Percentiles rank a stretch among this genome's conserved stretches.
These are phyloP conservation scores for Zasmidium angulare DNA, from an alignment of 2,329 filamentous ascomycete species.

Conservation along the genomic window DNA sequence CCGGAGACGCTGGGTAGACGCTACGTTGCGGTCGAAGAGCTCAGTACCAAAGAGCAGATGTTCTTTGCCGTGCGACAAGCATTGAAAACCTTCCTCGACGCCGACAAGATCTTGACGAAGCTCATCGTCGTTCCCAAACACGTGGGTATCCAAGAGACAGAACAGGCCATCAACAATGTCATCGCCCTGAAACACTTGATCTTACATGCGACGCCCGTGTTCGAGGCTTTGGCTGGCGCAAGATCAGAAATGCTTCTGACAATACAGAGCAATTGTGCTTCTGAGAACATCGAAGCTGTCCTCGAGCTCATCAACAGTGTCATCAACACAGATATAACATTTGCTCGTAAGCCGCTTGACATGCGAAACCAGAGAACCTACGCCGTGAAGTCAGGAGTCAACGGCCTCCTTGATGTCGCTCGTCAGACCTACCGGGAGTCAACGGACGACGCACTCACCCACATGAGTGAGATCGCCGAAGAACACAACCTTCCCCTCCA, in stretches of 20 bases:
- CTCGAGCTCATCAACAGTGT: constrained; percentile 64
- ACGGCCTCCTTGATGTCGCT: constrained; percentile 83
- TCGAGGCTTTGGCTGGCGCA: constrained; percentile 65
- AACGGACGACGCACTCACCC: constrained; percentile 71
- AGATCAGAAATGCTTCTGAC: constrained; percentile 64
- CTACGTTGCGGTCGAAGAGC: constrained; percentile 80
- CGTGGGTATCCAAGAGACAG: constrained; percentile 65
- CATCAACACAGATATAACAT: constrained; percentile 79
- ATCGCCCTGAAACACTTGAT: constrained; percentile 85
- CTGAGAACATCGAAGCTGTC: constrained; percentile 61
- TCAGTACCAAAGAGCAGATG: constrained; percentile 79
- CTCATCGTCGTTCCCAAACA: constrained; percentile 74
- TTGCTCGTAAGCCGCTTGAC: constrained; percentile 76
- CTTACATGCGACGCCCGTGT: constrained; percentile 64
- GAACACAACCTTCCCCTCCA: constrained; percentile 61
- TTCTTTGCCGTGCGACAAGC: constrained; percentile 76
- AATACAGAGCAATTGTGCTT: constrained; percentile 68
- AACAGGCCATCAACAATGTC: constrained; percentile 82
- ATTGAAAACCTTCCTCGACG: constrained; percentile 72
- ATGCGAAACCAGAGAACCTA: constrained; percentile 87
- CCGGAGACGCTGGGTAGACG: constrained; percentile 66
- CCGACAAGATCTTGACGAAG: constrained; percentile 78
- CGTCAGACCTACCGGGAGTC: constrained; percentile 87
- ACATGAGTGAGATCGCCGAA: constrained; percentile 65
- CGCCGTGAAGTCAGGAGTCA: constrained; percentile 82